A percentile compares a stretch with the other conserved stretches of the same genome.
Conservation (phyloP, 1,284 basidiomycete genomes). For the Schizopora paradoxa region DNA sequence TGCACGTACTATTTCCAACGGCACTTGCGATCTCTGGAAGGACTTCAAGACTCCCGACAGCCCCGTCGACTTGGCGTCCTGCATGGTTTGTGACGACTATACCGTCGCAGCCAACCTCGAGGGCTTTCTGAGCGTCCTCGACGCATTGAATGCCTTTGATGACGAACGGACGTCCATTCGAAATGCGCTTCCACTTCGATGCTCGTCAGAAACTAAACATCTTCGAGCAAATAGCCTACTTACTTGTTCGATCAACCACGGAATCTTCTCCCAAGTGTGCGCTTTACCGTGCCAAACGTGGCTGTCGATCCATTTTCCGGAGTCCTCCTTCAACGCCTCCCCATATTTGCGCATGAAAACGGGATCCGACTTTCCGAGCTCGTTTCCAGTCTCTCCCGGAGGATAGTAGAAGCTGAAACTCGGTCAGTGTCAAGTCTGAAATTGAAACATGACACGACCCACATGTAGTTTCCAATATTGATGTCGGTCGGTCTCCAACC, state of each 20-base stretch:
- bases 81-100: constrained; percentile 60
- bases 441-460: constrained; percentile 17
- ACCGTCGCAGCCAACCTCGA: constrained; percentile 49
- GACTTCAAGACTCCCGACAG: constrained; percentile 47
- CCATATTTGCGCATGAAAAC: constrained; percentile 48
- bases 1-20: constrained; percentile 40
- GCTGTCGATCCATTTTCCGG: constrained; percentile 49
- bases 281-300: constrained; percentile 56
- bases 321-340: constrained; percentile 34
- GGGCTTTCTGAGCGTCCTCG: constrained; percentile 44
- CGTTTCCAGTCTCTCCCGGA: constrained; percentile 34
- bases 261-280: constrained; percentile 50
- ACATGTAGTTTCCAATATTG: constrained; percentile 46
- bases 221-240: constrained; percentile 18
- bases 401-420: constrained; percentile 37
- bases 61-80: constrained; percentile 56
- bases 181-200: constrained; percentile 50
- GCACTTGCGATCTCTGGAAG: constrained; percentile 49
- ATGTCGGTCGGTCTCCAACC: constrained; percentile 56
- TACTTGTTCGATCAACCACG: constrained; percentile 42
- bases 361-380: constrained; percentile 48
- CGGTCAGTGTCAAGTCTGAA: background rate
- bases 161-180: constrained; percentile 48
- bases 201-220: constrained; percentile 4
- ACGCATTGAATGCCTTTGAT: constrained; percentile 53